phyloP scores from a whole-genome alignment of 2,329 filamentous ascomycete genomes.

The Atkinsonella hypoxylon region DNA sequence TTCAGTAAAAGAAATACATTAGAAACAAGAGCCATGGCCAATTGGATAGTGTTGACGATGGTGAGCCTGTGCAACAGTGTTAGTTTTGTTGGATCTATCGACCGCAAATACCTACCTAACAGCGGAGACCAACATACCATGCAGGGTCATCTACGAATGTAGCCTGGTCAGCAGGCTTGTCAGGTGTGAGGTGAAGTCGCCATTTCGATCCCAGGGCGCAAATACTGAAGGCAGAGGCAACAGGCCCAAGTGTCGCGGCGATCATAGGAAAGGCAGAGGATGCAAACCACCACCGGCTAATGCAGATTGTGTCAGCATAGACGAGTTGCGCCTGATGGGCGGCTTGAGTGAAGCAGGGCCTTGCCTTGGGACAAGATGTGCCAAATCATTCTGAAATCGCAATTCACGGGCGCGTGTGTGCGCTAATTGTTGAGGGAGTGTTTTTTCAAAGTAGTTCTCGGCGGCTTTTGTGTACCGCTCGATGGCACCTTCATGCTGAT shows the following conservation, averaged over 20 bases:
- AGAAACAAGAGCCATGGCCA: slow-evolving; percentile 62
- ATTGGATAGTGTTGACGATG: slow-evolving; percentile 64
- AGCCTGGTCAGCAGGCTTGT: slow-evolving; percentile 35
- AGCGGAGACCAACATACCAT: slow-evolving; percentile 41
- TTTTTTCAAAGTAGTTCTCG: slow-evolving; percentile 13
- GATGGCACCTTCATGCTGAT: slow-evolving; percentile 24
- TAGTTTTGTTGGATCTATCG: neutral
- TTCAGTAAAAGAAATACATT: slow-evolving; percentile 79
- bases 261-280: slow-evolving; percentile 62
- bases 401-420: slow-evolving; percentile 9
- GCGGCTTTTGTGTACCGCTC: slow-evolving; percentile 20
- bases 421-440: neutral
- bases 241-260: slow-evolving; percentile 71
- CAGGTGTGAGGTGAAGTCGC: slow-evolving; percentile 46
- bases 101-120: neutral
- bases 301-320: neutral
- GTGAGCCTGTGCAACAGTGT: slow-evolving; percentile 43
- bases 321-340: neutral
- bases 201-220: slow-evolving; percentile 74
- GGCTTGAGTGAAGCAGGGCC: slow-evolving; percentile 4
- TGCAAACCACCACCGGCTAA: slow-evolving; percentile 52
- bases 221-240: slow-evolving; percentile 81
- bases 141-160: slow-evolving; percentile 50
- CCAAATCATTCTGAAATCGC: slow-evolving; percentile 25
- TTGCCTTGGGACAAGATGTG: slow-evolving; percentile 33